A percentile compares a stretch with the other conserved stretches of the same genome.
These are phyloP conservation scores for Xylariaceae sp. DNA, from an alignment of 2,329 filamentous ascomycete genomes.

Conservation along the genomic window DNA sequence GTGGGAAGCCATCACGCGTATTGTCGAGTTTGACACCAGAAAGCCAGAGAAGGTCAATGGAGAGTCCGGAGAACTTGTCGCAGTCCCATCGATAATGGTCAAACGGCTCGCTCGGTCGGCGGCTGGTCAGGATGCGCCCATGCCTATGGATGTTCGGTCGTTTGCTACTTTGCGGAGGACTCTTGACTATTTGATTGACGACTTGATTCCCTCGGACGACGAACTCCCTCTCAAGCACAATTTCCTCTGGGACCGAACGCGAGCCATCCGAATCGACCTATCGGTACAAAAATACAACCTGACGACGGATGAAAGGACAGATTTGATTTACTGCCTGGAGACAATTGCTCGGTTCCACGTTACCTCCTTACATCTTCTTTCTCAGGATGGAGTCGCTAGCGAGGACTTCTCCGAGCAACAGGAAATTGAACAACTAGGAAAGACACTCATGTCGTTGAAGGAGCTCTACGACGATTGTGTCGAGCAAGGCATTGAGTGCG, in stretches of 20 bases:
- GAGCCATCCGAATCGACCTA: conserved; percentile 66
- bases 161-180: conserved; percentile 56
- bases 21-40: conserved; percentile 59
- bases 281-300: conserved; percentile 62
- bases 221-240: conserved; percentile 56
- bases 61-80: conserved; percentile 39
- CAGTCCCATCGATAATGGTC: conserved; percentile 56
- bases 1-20: conserved; percentile 62
- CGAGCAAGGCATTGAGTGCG: conserved; percentile 54
- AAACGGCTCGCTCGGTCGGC: conserved; percentile 67
- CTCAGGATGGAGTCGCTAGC: conserved; percentile 51
- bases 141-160: conserved; percentile 67
- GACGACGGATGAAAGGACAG: conserved; percentile 53
- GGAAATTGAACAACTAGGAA: conserved; percentile 65
- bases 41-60: conserved; percentile 50
- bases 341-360: conserved; percentile 67
- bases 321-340: conserved; percentile 63
- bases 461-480: conserved; percentile 66
- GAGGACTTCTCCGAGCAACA: conserved; percentile 66
- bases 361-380: conserved; percentile 61
- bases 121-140: conserved; percentile 64
- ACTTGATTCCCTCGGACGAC: conserved; percentile 54
- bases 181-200: conserved; percentile 61
- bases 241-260: conserved; percentile 67
- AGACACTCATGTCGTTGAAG: conserved; percentile 62